Evolutionary conservation across 2,329 filamentous ascomycete genomes (phyloP), one percentile per base, ranked within the genome.

Genomic region (Aspergillus sp.): DNA sequence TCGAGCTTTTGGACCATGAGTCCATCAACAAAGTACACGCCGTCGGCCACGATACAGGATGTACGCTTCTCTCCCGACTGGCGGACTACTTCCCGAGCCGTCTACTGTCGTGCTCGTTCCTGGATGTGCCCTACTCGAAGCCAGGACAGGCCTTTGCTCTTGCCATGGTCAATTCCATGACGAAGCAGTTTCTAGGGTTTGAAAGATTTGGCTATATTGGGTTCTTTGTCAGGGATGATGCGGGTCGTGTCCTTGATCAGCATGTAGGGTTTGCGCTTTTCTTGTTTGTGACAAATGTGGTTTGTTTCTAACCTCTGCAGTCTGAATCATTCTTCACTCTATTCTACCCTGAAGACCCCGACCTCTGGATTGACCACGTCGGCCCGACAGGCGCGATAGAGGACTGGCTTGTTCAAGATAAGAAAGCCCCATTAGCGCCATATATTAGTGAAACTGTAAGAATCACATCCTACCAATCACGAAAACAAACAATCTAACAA

Each of bases 1-100:
- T 71, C 17, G 72, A 75, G 28, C 65, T 80, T 6, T 60, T 81
- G 5, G 66, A 75, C 25, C 30, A 64, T 30, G 71, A 75, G 53
- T 53, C 61, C 1, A 25, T 74, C 0, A 19, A 34, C 2, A 59
- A 49, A n/a, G 66, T 68, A 5, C 64, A 71, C 54, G 67, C 64
- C 3, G 70, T 74, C 3, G 69, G 62, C 0, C 71, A 74, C 54
- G 71, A 74, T 57, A 68, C 50, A 22, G 71, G 71, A 13, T 66
- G 66, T 59, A 63, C 57, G 45, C 54, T 74, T 11, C 60, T 73
- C 15, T 72, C 71, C 1, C 63, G 71, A 28, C 46, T 72, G n/a
- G 68, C 63, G 11, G 66, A 70, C 30, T 72, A 71, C 57, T 66
- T 61, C 45, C 64, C 70, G 1, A 48, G 60, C 2, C 59, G 66